Percentiles rank a stretch among this genome's conserved stretches.
These are phyloP conservation scores for Aaosphaeria arxii DNA, from an alignment of 2,329 filamentous ascomycete genomes.

Conservation along the genomic window DNA sequence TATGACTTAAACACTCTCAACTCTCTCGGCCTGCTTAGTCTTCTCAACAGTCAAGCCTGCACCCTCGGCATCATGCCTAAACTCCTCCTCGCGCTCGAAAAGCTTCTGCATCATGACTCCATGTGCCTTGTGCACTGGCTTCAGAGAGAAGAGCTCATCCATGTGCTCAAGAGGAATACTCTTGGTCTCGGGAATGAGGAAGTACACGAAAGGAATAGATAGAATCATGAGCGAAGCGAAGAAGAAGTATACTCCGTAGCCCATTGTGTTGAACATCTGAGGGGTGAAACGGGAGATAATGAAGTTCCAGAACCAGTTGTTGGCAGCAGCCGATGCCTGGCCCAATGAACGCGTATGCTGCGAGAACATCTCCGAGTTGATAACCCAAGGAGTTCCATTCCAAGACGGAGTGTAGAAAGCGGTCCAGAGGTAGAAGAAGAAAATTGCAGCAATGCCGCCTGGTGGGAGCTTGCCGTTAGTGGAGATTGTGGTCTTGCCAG, in stretches of 20 bases:
- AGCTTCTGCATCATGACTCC: conserved; percentile 38
- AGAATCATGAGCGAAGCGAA: conserved; percentile 48
- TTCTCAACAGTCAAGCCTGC: conserved; percentile 25
- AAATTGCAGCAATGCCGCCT: conserved; percentile 60
- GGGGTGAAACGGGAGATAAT: conserved; percentile 66
- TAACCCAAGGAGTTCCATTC: conserved; percentile 74
- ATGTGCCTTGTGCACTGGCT: conserved; percentile 42
- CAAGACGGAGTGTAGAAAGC: conserved; percentile 67
- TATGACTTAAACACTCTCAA: conserved; percentile 2
- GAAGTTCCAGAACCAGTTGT: conserved; percentile 74
- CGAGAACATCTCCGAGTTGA: conserved; percentile 73
- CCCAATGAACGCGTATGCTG: conserved; percentile 67
- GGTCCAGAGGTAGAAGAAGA: conserved; percentile 75
- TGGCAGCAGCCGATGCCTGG: conserved; percentile 68
- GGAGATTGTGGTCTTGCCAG: conserved; percentile 30
- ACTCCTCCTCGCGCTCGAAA: conserved; percentile 37
- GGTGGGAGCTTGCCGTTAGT: conserved; percentile 31
- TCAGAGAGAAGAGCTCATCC: conserved; percentile 46
- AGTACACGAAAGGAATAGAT: conserved; percentile 46
- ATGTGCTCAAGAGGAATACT: conserved; percentile 45
- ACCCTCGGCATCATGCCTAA: conserved; percentile 37
- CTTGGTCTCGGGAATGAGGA: conserved; percentile 45
- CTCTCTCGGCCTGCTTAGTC: conserved; percentile 22
- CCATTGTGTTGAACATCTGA: conserved; percentile 55
- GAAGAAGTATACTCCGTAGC: conserved; percentile 45